A percentile compares a stretch with the other conserved stretches of the same genome.
phyloP scores from a whole-genome alignment of 2,329 filamentous ascomycete species.

The Colletotrichum brevisporum region DNA sequence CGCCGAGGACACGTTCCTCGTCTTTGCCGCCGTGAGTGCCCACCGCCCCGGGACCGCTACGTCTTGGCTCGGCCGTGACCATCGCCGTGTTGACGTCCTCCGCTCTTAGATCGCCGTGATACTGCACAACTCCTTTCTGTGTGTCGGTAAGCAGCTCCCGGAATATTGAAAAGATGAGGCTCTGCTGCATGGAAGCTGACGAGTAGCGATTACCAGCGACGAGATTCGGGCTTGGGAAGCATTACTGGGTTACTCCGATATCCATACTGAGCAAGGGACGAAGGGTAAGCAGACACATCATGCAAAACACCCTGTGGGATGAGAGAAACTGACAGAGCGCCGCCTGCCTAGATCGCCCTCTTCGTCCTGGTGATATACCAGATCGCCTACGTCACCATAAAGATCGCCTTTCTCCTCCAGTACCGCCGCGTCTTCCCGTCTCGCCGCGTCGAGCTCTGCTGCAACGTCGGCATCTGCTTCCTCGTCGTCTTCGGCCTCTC shows the following conservation, averaged over 20 bases:
- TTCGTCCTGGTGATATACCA: slow-evolving; percentile 50
- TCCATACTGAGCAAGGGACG: slow-evolving; percentile 10
- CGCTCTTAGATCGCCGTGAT: slow-evolving; percentile 7
- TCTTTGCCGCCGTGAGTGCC: slow-evolving; percentile 1
- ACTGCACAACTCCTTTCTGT: neutral
- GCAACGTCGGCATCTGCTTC: slow-evolving; percentile 38
- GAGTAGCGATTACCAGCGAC: neutral
- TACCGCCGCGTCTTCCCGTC: slow-evolving; percentile 51
- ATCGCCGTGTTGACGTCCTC: neutral
- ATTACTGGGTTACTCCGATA: slow-evolving; percentile 14
- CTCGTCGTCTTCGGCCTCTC: slow-evolving; percentile 36
- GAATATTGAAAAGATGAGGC: no score
- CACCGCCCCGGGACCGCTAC: neutral
- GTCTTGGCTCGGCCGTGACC: no score
- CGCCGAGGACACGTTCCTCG: slow-evolving; percentile 43
- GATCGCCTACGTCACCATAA: slow-evolving; percentile 47
- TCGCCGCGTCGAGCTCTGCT: slow-evolving; percentile 31
- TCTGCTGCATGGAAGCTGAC: neutral
- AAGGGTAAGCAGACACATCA: slow-evolving; percentile 4
- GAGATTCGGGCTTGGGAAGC: slow-evolving; percentile 42
- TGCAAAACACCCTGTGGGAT: neutral
- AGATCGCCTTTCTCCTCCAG: slow-evolving; percentile 54
- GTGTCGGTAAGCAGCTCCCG: neutral
- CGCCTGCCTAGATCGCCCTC: slow-evolving; percentile 42
- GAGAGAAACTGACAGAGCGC: slow-evolving; percentile 25